A percentile compares a stretch with the other conserved stretches of the same genome.
Conservation (phyloP, 768 basidiomycete genomes). For the Grammothele lineata region DNA sequence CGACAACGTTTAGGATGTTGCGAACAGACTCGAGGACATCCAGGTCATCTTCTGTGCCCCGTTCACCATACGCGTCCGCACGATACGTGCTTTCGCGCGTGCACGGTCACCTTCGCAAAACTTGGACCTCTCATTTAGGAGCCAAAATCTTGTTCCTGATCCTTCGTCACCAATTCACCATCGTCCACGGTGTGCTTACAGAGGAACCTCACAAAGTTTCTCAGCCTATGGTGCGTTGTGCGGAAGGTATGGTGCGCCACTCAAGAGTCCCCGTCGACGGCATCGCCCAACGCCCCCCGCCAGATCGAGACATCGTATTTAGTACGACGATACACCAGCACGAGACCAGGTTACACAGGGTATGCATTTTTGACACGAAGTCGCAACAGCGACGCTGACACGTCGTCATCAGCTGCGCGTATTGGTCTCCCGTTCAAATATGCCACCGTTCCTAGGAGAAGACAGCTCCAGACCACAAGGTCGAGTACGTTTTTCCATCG, state of each 20-base stretch:
- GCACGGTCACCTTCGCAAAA: too few species aligned
- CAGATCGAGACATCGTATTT: constrained; percentile 61
- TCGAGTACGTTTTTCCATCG: constrained; percentile 2
- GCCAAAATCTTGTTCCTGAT: constrained; percentile 93
- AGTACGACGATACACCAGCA: constrained; percentile 81
- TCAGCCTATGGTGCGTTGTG: constrained; percentile 96
- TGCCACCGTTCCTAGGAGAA: constrained; percentile 28
- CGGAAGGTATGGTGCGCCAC: constrained; percentile 73
- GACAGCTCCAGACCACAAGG: constrained; percentile 23
- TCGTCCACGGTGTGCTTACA: constrained; percentile 81
- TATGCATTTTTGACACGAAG: constrained; percentile 28
- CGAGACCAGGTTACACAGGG: constrained; percentile 81
- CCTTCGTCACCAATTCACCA: constrained; percentile 78
- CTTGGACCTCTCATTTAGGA: too few species aligned
- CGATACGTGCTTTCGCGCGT: too few species aligned
- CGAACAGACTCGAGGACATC: constrained; percentile 56
- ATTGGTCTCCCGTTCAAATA: constrained; percentile 18
- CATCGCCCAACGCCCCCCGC: constrained; percentile 65
- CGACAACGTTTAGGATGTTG: constrained; percentile 32
- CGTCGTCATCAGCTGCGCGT: constrained; percentile 21
- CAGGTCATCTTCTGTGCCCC: constrained; percentile 76
- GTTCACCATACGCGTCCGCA: constrained; percentile 88
- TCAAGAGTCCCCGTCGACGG: constrained; percentile 90
- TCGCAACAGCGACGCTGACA: constrained; percentile 28
- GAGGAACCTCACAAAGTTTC: constrained; percentile 72